Base-by-base conservation (phyloP, 176 grass and related monocot genomes). In the Zizania latifolia region DNA sequence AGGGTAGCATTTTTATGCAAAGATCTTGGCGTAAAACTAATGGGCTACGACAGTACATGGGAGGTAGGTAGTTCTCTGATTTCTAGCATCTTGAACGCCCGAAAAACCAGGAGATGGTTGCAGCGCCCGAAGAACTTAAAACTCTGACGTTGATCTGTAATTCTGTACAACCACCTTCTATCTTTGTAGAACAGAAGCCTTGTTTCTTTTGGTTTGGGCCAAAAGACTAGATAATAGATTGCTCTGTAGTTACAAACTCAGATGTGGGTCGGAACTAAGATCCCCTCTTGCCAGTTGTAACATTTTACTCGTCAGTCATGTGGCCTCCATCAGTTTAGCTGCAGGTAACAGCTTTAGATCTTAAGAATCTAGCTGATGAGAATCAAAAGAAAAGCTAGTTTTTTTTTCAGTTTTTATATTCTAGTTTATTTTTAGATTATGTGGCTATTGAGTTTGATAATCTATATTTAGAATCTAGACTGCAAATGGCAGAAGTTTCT, bases 31-130 rank as follows among this genome's bases (percentile, higher is more conserved):
- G 24, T 89, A 41, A 93, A 92, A 58, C 84, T 93, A 19, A 89
- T 93, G 94, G 94, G 94, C 10, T 89, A 76, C 23, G 75, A 86
- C 74, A 75, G 3, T 81, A 83, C 78, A 13, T 92, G 84, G 13
- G 74, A 78, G 36, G 19, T 76, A 66, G 61, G 70, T 51, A 70
- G 53, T 65, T 77, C 86, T 59, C 72, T 97, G 62, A 91, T 97
- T 82, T 36, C 66, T 73, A 81, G 85, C 75, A 93, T 97, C 84
- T 58, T 58, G 68, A 75, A 70, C 23, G 76, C 73, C 37, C 74
- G 70, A 31, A 88, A 81, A 83, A 64, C 68, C 74, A 85, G 81
- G 61, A 86, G 87, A 46, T 75, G 30, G 45, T 78, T 80, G 50
- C 75, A 48, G 46, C 50, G 35, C 12, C 60, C 83, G 0, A 81